Evolutionary conservation across 495 filamentous ascomycete species (phyloP).

Genomic region (Podospora pseudoanserina): DNA sequence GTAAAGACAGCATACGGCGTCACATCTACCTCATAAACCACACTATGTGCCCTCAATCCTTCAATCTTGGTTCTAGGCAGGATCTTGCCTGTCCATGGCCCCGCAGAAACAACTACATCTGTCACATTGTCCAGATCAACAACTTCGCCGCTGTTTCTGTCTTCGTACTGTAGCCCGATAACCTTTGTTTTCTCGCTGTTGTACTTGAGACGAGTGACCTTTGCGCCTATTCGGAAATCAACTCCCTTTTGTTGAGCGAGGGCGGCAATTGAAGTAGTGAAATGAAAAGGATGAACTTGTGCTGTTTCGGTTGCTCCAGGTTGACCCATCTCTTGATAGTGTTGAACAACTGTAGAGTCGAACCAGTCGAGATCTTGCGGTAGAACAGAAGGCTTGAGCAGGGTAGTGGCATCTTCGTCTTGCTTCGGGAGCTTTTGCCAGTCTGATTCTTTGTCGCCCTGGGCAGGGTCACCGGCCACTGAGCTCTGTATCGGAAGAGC

Average conservation of each 20-base stretch:
- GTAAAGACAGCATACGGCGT: slow-evolving; percentile 90
- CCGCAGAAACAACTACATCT: slow-evolving; percentile 78
- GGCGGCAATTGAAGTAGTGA: slow-evolving; percentile 82
- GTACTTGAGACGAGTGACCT: slow-evolving; percentile 42
- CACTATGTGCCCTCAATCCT: slow-evolving; percentile 81
- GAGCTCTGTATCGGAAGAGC: slow-evolving; percentile 32
- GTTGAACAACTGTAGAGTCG: slow-evolving; percentile 56
- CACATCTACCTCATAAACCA: slow-evolving; percentile 77
- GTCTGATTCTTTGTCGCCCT: slow-evolving; percentile 27
- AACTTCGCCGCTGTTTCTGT: slow-evolving; percentile 53
- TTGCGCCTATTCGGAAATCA: slow-evolving; percentile 62
- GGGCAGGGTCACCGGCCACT: slow-evolving; percentile 16
- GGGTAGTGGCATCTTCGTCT: slow-evolving; percentile 54
- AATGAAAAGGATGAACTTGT: slow-evolving; percentile 90
- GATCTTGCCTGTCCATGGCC: slow-evolving; percentile 80
- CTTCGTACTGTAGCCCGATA: slow-evolving; percentile 68
- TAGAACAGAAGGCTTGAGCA: slow-evolving; percentile 58
- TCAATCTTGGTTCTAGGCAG: slow-evolving; percentile 74
- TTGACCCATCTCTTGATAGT: slow-evolving; percentile 80
- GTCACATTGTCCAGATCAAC: slow-evolving; percentile 65
- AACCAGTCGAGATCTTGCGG: slow-evolving; percentile 89
- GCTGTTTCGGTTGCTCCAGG: slow-evolving; percentile 66
- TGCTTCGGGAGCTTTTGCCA: slow-evolving; percentile 71
- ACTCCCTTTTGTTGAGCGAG: slow-evolving; percentile 74
- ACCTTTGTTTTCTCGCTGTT: slow-evolving; percentile 53